Percentiles rank a stretch among this genome's conserved stretches.
Conservation (phyloP, 176 grass and related monocot genomes). For the Triticum urartu region DNA sequence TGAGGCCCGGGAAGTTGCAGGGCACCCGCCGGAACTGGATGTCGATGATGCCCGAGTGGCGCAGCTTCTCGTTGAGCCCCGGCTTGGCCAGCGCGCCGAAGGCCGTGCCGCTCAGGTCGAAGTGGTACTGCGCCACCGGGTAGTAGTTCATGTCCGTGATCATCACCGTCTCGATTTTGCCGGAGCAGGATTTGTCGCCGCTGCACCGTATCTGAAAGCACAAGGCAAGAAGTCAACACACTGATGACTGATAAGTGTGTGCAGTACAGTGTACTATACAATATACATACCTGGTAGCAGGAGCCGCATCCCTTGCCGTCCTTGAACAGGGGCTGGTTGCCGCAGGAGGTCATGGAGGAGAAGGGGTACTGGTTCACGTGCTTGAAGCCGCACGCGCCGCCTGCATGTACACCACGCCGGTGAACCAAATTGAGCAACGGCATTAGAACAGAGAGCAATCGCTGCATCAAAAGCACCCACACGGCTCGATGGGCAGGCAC, state of each 20-base stretch:
- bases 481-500: not conserved
- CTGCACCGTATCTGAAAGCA: conserved; percentile 41
- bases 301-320: conserved; percentile 57
- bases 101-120: conserved; percentile 62
- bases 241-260: not conserved
- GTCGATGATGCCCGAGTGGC: conserved; percentile 58
- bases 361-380: conserved; percentile 41
- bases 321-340: conserved; percentile 42
- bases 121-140: conserved; percentile 50
- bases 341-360: conserved; percentile 59
- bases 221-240: not conserved
- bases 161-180: conserved; percentile 19
- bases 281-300: conserved; percentile 39
- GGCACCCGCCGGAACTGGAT: conserved; percentile 51
- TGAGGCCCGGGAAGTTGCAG: conserved; percentile 33
- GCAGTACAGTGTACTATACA: not conserved
- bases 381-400: conserved; percentile 64
- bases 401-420: not conserved
- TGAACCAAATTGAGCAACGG: not conserved
- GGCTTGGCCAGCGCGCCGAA: conserved; percentile 45
- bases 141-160: conserved; percentile 78
- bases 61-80: conserved; percentile 43
- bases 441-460: not conserved
- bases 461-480: not conserved
- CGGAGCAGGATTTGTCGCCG: conserved; percentile 39